A percentile compares a stretch with the other conserved stretches of the same genome.
phyloP scores from a whole-genome alignment of 2,329 filamentous ascomycete species.

The Xylariaceae sp. region DNA sequence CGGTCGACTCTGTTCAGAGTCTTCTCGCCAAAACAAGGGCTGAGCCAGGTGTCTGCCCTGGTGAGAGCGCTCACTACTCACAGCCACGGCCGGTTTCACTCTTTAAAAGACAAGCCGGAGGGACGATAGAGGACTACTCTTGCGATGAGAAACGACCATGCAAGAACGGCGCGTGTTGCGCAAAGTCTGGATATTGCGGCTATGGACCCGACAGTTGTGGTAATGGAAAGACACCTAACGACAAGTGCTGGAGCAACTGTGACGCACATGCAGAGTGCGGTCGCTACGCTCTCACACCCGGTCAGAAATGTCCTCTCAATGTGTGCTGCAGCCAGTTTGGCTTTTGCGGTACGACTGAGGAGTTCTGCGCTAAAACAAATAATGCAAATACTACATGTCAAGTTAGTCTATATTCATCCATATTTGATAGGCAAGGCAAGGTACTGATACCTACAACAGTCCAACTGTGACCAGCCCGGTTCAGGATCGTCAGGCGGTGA shows the following conservation, averaged over 20 bases:
- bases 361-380: too few species aligned
- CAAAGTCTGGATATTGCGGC: constrained; percentile 12
- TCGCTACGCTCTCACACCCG: constrained; percentile 29
- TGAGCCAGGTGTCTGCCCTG: too few species aligned
- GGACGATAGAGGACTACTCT: too few species aligned
- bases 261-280: constrained; percentile 44
- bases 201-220: constrained; percentile 28
- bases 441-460: background rate
- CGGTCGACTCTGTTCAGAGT: too few species aligned
- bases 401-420: background rate
- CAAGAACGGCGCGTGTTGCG: constrained; percentile 24
- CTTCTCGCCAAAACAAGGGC: too few species aligned
- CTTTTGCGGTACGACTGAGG: background rate
- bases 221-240: constrained; percentile 32
- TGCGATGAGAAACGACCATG: constrained; percentile 10
- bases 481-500: background rate
- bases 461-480: background rate
- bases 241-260: constrained; percentile 41
- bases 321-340: constrained; percentile 38
- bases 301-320: constrained; percentile 44
- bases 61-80: too few species aligned
- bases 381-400: too few species aligned
- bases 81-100: too few species aligned
- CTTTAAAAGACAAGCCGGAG: too few species aligned
- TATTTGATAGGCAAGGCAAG: background rate